Conservation (phyloP, 2,329 filamentous ascomycete genomes). For the Ceratocystis huliohia region DNA sequence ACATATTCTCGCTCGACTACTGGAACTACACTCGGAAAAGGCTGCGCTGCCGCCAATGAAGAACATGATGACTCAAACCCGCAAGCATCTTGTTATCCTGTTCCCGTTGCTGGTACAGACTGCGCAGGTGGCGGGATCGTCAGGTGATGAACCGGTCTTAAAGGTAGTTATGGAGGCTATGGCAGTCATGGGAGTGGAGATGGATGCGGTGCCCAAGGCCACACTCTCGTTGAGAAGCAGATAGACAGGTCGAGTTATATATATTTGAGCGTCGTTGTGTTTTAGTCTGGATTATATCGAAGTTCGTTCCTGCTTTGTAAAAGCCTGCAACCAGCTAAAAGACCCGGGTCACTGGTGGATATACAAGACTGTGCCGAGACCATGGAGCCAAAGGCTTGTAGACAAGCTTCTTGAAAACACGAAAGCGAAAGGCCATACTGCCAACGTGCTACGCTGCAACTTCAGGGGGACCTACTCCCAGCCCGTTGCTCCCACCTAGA, state of each 20-base stretch:
- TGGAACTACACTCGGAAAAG: conserved; percentile 55
- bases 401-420: no score
- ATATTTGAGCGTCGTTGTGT: background rate
- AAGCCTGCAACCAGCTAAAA: background rate
- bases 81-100: conserved; percentile 66
- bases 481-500: no score
- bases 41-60: conserved; percentile 50
- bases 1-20: conserved; percentile 54
- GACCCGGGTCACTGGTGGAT: background rate
- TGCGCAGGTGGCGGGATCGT: conserved; percentile 41
- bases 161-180: conserved; percentile 46
- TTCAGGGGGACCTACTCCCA: no score
- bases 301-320: background rate
- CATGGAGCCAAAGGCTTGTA: background rate
- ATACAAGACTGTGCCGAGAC: background rate
- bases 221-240: background rate
- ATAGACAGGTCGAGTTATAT: background rate
- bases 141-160: conserved; percentile 49
- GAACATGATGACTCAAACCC: conserved; percentile 42
- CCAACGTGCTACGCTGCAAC: no score
- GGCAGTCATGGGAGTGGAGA: conserved; percentile 47
- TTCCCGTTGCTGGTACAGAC: conserved; percentile 65
- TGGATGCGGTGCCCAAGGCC: conserved; percentile 26
- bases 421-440: no score
- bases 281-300: background rate